A percentile compares a stretch with the other conserved stretches of the same genome.
Evolutionary conservation across 257 asterid genomes (phyloP).

Genomic region (Ehretia macrophylla): DNA sequence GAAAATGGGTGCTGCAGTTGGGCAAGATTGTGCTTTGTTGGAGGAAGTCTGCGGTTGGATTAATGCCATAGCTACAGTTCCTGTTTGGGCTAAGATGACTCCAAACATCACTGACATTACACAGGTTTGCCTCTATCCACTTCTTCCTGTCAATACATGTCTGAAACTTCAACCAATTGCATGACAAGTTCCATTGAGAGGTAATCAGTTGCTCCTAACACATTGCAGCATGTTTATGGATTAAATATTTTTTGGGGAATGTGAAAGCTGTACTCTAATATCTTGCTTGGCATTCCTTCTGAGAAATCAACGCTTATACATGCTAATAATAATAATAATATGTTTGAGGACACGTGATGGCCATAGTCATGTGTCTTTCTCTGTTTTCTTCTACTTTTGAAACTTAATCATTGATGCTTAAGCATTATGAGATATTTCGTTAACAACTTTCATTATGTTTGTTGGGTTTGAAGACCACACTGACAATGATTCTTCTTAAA

Average conservation of each 20-base stretch:
- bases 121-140: slow-evolving; percentile 37
- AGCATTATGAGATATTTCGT: too few relatives aligned
- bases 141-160: not conserved
- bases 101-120: slow-evolving; percentile 90
- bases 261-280: too few relatives aligned
- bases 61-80: slow-evolving; percentile 81
- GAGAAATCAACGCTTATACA: too few relatives aligned
- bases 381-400: too few relatives aligned
- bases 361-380: too few relatives aligned
- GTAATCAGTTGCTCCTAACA: not conserved
- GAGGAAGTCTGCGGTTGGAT: slow-evolving; percentile 95
- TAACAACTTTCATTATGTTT: too few relatives aligned
- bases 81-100: slow-evolving; percentile 99
- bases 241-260: not conserved
- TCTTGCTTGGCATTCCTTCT: too few relatives aligned
- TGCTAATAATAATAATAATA: too few relatives aligned
- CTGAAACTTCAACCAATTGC: not conserved
- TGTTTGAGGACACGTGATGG: too few relatives aligned
- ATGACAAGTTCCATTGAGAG: not conserved
- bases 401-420: too few relatives aligned
- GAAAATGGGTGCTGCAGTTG: slow-evolving; percentile 98
- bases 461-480: too few relatives aligned
- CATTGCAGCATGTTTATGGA: not conserved
- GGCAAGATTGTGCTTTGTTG: slow-evolving; percentile 85
- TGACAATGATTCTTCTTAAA: too few relatives aligned